Percentiles rank a stretch among this genome's conserved stretches.
Conservation (phyloP, 305 asterid species). For the Petunia hybrid region DNA sequence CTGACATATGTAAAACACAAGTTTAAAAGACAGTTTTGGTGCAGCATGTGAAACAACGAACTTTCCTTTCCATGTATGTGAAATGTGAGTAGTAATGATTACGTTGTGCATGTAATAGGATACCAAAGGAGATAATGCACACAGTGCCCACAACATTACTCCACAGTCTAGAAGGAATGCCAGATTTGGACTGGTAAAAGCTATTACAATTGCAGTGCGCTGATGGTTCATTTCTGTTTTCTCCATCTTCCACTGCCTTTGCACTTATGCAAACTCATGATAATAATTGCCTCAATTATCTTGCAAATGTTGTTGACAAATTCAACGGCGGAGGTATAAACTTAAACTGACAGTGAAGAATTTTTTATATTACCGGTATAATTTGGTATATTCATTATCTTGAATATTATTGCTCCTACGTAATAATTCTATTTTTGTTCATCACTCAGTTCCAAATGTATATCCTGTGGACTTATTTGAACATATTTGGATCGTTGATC, state of each 20-base stretch:
- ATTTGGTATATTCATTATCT: background rate
- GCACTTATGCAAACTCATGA: slow-evolving; percentile 82
- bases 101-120: slow-evolving; percentile 53
- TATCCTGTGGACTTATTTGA: slow-evolving; percentile 97
- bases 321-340: slow-evolving; percentile 86
- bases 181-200: slow-evolving; percentile 73
- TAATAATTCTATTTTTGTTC: background rate
- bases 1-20: too few species aligned
- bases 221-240: slow-evolving; percentile 90
- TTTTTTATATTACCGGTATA: background rate
- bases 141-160: slow-evolving; percentile 85
- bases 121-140: slow-evolving; percentile 82
- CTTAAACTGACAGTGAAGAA: background rate
- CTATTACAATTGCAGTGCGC: slow-evolving; percentile 61
- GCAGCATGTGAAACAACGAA: too few species aligned
- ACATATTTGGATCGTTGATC: slow-evolving; percentile 83
- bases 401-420: background rate
- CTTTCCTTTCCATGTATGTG: slow-evolving; percentile 22
- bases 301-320: slow-evolving; percentile 52
- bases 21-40: too few species aligned
- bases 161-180: slow-evolving; percentile 93
- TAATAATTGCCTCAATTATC: slow-evolving; percentile 64
- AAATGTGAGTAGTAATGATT: slow-evolving; percentile 37
- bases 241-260: slow-evolving; percentile 93
- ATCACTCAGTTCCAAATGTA: slow-evolving; percentile 72